Percentiles rank a stretch among this genome's conserved stretches.
These are phyloP conservation scores for Suillus variegatus DNA, from an alignment of 768 basidiomycete species.

Conservation along the genomic window DNA sequence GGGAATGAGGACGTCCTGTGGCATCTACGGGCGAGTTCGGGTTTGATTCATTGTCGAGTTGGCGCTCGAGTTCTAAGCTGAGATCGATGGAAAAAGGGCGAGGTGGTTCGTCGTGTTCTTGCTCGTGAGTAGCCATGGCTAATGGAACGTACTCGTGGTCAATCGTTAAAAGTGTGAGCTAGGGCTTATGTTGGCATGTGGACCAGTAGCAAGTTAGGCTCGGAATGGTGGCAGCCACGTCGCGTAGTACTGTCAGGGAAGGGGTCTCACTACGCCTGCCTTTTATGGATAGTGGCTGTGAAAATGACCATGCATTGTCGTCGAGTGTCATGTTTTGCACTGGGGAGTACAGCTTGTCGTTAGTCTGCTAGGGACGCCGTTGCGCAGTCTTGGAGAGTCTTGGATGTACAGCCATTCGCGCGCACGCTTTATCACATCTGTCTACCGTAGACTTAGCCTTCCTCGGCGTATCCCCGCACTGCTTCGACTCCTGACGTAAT, in stretches of 20 bases:
- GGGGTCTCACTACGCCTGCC: constrained; percentile 4
- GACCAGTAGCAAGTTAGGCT: constrained; percentile 1
- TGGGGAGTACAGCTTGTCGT: not conserved
- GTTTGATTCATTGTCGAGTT: constrained; percentile 65
- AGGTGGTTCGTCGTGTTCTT: constrained; percentile 19
- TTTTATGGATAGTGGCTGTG: constrained; percentile 9
- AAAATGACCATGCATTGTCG: not conserved
- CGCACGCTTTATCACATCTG: not conserved
- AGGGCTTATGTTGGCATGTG: constrained; percentile 14
- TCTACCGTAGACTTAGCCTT: not conserved
- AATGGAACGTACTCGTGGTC: not conserved
- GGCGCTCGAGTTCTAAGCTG: constrained; percentile 75
- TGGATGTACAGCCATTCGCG: not conserved
- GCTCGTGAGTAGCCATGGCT: constrained; percentile 33
- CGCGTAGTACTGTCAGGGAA: constrained; percentile 1
- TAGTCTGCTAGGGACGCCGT: not conserved
- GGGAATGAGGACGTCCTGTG: constrained; percentile 44
- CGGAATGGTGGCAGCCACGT: constrained; percentile 10
- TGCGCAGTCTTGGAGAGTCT: not conserved
- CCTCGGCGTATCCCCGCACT: not conserved
- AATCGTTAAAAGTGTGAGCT: constrained; percentile 4
- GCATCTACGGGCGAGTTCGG: constrained; percentile 46
- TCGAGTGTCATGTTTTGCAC: not conserved
- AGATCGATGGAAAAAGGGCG: constrained; percentile 68
- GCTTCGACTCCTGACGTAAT: not conserved